Conservation (phyloP, 441 rosid genomes). For the Populus hybrid region DNA sequence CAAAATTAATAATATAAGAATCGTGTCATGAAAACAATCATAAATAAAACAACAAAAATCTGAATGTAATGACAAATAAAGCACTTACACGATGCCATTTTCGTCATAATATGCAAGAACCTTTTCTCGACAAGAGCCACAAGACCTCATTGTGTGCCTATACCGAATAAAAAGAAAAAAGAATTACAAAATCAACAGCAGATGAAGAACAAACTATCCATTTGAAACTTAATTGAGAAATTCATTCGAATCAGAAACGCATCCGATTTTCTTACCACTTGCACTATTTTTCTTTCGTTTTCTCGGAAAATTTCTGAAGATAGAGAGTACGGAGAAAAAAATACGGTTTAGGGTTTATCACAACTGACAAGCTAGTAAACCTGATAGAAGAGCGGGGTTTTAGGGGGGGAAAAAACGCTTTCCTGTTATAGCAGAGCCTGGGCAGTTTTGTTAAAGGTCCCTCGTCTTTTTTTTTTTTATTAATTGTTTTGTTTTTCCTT, state of each 20-base stretch:
- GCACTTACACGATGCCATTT: background rate
- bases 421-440: no score
- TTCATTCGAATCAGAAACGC: background rate
- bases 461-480: no score
- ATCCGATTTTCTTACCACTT: background rate
- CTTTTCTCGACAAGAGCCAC: background rate
- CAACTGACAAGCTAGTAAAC: background rate
- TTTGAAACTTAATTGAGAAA: background rate
- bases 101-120: background rate
- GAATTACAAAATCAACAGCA: background rate
- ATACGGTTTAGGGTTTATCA: background rate
- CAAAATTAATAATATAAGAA: background rate
- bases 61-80: background rate
- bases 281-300: background rate
- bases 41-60: background rate
- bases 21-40: background rate
- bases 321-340: background rate
- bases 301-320: background rate
- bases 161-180: background rate
- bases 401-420: no score
- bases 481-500: no score
- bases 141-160: background rate
- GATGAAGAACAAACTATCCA: background rate
- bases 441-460: no score
- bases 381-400: background rate